phyloP scores from a whole-genome alignment of 768 basidiomycete genomes.

The Hemileccinum rubropunctum region DNA sequence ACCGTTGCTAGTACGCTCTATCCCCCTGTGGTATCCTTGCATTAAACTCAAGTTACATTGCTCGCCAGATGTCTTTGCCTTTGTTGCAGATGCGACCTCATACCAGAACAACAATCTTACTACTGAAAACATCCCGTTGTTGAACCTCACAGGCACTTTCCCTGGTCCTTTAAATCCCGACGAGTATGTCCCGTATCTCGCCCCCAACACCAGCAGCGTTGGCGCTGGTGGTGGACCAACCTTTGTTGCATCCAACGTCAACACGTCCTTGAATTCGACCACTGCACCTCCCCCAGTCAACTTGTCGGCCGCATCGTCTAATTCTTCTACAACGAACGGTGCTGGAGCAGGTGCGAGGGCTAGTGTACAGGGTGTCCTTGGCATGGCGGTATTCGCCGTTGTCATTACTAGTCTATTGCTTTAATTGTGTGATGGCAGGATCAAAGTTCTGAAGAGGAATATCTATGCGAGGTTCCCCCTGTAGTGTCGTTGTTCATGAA shows the following conservation, averaged over 20 bases:
- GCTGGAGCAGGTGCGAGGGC: not conserved
- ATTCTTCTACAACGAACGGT: constrained; percentile 2
- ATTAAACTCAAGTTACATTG: not conserved
- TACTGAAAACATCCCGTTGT: constrained; percentile 27
- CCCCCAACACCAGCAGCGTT: constrained; percentile 38
- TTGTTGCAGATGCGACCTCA: constrained; percentile 46
- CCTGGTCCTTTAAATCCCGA: constrained; percentile 44
- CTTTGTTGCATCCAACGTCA: constrained; percentile 33
- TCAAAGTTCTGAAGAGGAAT: no score
- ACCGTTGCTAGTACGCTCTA: constrained; percentile 21
- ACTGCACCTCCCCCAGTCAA: constrained; percentile 40
- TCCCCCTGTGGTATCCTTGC: not conserved
- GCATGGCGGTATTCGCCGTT: constrained; percentile 2
- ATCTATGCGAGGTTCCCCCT: not conserved
- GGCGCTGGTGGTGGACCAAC: constrained; percentile 45
- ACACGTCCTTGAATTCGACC: constrained; percentile 34
- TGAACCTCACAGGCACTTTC: constrained; percentile 41
- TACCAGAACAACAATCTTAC: constrained; percentile 40
- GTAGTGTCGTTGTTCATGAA: not conserved
- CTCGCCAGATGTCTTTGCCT: constrained; percentile 45
- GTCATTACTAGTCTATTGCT: constrained; percentile 8
- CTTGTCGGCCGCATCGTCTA: constrained; percentile 28
- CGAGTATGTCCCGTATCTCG: constrained; percentile 42
- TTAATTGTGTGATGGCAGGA: not conserved
- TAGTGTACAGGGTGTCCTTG: constrained; percentile 8